These are phyloP conservation scores for Chrysosporium keratinophilum DNA, from an alignment of 2,329 filamentous ascomycete species.

Conservation along the genomic window DNA sequence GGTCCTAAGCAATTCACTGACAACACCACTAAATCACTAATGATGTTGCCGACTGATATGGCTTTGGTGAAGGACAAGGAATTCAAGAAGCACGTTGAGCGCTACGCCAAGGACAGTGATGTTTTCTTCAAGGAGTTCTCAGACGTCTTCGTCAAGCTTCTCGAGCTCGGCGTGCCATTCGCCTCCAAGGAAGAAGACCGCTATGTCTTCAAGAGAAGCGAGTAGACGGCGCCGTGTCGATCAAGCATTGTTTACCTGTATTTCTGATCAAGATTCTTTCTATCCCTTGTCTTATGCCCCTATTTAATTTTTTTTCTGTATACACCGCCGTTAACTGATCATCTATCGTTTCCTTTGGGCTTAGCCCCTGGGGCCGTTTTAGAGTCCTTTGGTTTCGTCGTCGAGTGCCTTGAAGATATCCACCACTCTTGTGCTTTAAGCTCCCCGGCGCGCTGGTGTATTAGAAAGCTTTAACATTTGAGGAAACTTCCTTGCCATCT, in stretches of 20 bases:
- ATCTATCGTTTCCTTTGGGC: no score
- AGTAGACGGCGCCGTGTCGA: conserved; percentile 20
- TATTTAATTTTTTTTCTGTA: background rate
- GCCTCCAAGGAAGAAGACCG: conserved; percentile 49
- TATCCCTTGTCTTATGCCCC: background rate
- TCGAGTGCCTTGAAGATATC: no score
- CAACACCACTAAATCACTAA: conserved; percentile 72
- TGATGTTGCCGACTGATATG: conserved; percentile 96
- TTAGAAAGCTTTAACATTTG: no score
- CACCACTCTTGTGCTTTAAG: no score
- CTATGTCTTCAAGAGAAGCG: conserved; percentile 53
- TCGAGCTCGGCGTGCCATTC: conserved; percentile 92
- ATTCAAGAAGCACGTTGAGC: conserved; percentile 69
- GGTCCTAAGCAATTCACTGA: conserved; percentile 88
- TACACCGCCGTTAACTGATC: no score
- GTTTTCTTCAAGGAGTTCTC: conserved; percentile 90
- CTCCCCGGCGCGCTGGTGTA: no score
- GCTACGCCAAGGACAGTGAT: conserved; percentile 84
- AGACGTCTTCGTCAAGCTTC: conserved; percentile 66
- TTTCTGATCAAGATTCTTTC: background rate
- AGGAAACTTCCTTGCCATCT: no score
- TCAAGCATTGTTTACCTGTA: background rate
- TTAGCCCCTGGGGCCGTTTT: no score
- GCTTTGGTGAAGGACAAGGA: conserved; percentile 77
- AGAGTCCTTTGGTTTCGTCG: no score